Percentiles rank a stretch among this genome's conserved stretches.
Evolutionary conservation across 306 rosid genomes (phyloP).

Genomic region (Gillenia trifoliata): DNA sequence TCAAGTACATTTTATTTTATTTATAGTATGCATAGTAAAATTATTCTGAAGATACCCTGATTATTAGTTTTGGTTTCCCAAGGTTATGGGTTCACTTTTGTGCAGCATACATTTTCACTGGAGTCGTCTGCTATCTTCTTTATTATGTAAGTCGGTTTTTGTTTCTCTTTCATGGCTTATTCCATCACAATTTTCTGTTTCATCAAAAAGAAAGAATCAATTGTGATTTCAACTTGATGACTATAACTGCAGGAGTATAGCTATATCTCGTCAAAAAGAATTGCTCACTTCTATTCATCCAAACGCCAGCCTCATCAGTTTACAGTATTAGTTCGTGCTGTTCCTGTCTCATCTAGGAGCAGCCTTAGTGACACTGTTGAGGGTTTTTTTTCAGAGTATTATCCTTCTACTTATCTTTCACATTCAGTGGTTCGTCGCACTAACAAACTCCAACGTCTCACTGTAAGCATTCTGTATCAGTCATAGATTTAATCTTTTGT

Average conservation of each 20-base stretch:
- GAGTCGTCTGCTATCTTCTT: conserved; percentile 85
- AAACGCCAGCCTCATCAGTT: conserved; percentile 60
- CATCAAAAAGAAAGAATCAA: conserved; percentile 3
- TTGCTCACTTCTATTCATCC: conserved; percentile 48
- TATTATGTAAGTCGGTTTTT: conserved; percentile 53
- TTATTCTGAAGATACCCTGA: conserved; percentile 32
- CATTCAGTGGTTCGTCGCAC: conserved; percentile 52
- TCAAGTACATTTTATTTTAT: background rate
- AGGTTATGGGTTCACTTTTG: conserved; percentile 89
- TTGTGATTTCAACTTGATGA: conserved; percentile 10
- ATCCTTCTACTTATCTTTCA: conserved; percentile 75
- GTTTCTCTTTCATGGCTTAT: conserved; percentile 11
- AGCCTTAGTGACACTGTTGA: conserved; percentile 61
- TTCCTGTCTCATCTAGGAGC: conserved; percentile 64
- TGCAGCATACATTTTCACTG: conserved; percentile 75
- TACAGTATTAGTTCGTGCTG: conserved; percentile 57
- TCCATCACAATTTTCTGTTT: conserved; percentile 10
- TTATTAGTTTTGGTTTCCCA: conserved; percentile 27
- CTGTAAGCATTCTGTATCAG: conserved; percentile 43
- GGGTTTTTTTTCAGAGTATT: conserved; percentile 59
- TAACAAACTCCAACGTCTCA: conserved; percentile 55
- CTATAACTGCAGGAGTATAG: conserved; percentile 53
- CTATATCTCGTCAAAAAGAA: conserved; percentile 62
- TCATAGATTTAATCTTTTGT: background rate
- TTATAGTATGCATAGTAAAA: conserved; percentile 10